phyloP scores from a whole-genome alignment of 257 asterid genomes.

The Capsicum baccatum region DNA sequence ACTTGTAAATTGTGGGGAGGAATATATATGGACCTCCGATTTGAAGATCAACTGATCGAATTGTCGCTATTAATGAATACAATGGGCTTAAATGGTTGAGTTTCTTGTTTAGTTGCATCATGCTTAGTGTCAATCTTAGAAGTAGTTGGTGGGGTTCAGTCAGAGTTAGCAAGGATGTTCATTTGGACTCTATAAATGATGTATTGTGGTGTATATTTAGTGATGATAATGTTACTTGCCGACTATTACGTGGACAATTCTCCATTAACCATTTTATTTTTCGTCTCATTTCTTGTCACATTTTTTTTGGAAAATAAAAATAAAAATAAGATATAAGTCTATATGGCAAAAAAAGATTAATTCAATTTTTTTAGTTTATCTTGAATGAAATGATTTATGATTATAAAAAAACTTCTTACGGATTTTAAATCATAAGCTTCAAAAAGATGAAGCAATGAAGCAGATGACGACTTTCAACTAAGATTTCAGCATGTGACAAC shows the following conservation, averaged over 20 bases:
- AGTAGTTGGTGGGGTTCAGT: not conserved
- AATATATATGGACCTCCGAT: not conserved
- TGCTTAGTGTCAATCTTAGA: not conserved
- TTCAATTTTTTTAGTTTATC: no score
- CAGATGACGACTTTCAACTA: no score
- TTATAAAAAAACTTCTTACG: no score
- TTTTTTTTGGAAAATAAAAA: no score
- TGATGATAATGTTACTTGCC: not conserved
- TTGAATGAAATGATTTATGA: no score
- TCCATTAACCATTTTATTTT: not conserved
- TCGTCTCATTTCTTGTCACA: not conserved
- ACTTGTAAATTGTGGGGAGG: not conserved
- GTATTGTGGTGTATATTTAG: not conserved
- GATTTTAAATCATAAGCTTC: no score
- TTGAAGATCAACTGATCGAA: not conserved
- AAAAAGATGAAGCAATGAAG: no score
- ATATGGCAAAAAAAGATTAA: not conserved
- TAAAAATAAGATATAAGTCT: not conserved
- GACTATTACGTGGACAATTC: not conserved
- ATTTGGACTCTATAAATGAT: not conserved
- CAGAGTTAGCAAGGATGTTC: not conserved
- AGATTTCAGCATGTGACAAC: no score
- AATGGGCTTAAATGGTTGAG: no score
- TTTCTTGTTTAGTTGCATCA: not conserved
- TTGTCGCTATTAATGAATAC: no score